phyloP scores from a whole-genome alignment of 2,329 filamentous ascomycete genomes.

The Clarireedia paspali region DNA sequence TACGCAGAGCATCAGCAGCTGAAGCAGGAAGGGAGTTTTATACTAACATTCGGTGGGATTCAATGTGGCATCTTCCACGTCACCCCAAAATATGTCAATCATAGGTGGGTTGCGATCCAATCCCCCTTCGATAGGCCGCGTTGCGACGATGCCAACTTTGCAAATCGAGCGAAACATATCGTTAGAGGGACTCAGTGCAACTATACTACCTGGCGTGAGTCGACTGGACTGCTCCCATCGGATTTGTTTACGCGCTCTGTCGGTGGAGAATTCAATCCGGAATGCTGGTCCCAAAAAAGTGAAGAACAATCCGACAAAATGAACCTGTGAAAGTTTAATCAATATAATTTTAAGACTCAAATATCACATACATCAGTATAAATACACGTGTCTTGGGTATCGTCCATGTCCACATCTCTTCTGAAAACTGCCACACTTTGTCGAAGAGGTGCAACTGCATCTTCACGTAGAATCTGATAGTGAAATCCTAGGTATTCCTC shows the following conservation, averaged over 20 bases:
- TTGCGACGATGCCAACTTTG: constrained; percentile 65
- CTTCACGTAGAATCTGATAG: constrained; percentile 69
- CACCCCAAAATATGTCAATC: constrained; percentile 68
- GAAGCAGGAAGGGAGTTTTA: background rate
- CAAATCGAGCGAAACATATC: constrained; percentile 61
- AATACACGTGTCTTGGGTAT: constrained; percentile 50
- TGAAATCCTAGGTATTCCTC: constrained; percentile 64
- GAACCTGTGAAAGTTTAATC: constrained; percentile 42
- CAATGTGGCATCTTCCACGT: constrained; percentile 51
- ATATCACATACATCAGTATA: constrained; percentile 56
- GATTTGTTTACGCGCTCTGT: constrained; percentile 57
- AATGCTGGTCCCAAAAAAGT: constrained; percentile 55
- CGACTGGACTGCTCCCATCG: constrained; percentile 51
- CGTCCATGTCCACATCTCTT: constrained; percentile 44
- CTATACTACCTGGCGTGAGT: constrained; percentile 43
- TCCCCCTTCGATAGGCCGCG: constrained; percentile 51
- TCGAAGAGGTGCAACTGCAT: constrained; percentile 62
- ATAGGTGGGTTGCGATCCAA: constrained; percentile 60
- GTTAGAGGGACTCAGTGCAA: constrained; percentile 42
- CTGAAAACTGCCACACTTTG: constrained; percentile 54
- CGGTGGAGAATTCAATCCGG: constrained; percentile 62
- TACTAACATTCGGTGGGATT: constrained; percentile 56
- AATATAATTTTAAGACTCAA: background rate
- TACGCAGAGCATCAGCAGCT: constrained; percentile 6
- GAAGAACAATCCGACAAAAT: constrained; percentile 58